Percentiles rank a stretch among this genome's conserved stretches.
These are phyloP conservation scores for Raddia guianensis DNA, from an alignment of 176 grass and related monocot species.

Conservation along the genomic window DNA sequence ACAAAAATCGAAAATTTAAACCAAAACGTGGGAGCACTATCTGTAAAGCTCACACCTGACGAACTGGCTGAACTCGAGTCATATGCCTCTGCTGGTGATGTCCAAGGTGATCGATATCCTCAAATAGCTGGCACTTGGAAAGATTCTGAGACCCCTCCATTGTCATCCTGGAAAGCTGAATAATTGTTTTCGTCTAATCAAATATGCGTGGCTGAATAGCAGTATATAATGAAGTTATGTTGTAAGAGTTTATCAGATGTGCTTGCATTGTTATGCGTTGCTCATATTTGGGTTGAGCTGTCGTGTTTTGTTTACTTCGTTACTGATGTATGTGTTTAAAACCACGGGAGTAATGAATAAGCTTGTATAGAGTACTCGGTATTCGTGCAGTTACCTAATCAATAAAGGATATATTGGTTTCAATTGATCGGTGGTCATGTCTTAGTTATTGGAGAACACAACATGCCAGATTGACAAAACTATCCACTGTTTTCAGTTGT, in stretches of 20 bases:
- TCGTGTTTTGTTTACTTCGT: too few relatives aligned
- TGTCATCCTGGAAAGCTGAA: slow-evolving; percentile 42
- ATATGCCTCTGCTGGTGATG: slow-evolving; percentile 23
- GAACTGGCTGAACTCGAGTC: slow-evolving; percentile 54
- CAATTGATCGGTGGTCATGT: neutral
- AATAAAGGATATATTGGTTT: neutral
- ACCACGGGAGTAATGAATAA: neutral
- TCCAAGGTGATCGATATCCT: slow-evolving; percentile 28
- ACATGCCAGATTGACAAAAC: too few relatives aligned
- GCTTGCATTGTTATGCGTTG: too few relatives aligned
- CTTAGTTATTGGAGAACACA: neutral
- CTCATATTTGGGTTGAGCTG: too few relatives aligned
- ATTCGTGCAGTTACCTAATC: neutral
- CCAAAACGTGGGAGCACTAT: slow-evolving; percentile 43
- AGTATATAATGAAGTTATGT: too few relatives aligned
- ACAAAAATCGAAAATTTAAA: slow-evolving; percentile 39
- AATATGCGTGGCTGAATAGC: neutral
- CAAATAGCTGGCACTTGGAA: slow-evolving; percentile 31
- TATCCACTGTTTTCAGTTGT: too few relatives aligned
- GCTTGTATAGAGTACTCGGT: neutral
- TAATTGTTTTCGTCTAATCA: neutral
- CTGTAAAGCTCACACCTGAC: slow-evolving; percentile 40
- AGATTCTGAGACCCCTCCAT: slow-evolving; percentile 42
- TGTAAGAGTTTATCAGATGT: too few relatives aligned
- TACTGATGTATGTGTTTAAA: neutral